Percentiles rank a stretch among this genome's conserved stretches.
Evolutionary conservation across 208 protist species (phyloP).

Genomic region (Leishmania martiniquensis): DNA sequence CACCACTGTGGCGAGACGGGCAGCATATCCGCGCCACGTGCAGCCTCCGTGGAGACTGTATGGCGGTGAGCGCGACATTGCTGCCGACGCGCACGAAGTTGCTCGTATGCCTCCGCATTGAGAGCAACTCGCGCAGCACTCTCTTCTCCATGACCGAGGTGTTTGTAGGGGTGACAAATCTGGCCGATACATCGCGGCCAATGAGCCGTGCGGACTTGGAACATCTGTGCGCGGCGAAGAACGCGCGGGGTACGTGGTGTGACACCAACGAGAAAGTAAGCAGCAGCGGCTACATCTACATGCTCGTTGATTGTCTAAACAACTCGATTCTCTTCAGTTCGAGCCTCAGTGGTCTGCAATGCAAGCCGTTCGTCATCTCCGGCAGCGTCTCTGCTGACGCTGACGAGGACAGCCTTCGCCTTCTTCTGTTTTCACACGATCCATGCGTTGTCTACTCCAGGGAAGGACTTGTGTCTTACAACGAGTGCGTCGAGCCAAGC

Average conservation of each 20-base stretch:
- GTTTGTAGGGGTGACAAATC: conserved; percentile 81
- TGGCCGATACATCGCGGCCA: conserved; percentile 39
- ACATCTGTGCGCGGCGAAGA: conserved; percentile 54
- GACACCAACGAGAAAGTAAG: conserved; percentile 61
- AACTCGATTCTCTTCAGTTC: conserved; percentile 69
- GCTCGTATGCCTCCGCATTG: conserved; percentile 52
- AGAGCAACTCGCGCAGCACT: conserved; percentile 25
- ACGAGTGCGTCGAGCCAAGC: conserved; percentile 48
- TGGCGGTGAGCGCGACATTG: conserved; percentile 68
- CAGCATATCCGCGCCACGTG: conserved; percentile 36
- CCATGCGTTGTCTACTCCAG: conserved; percentile 47
- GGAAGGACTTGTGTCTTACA: conserved; percentile 62
- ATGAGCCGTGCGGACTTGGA: conserved; percentile 68
- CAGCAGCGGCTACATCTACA: conserved; percentile 43
- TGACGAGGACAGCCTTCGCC: conserved; percentile 57
- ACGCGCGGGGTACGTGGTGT: conserved; percentile 85
- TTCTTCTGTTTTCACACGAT: conserved; percentile 75
- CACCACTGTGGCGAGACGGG: conserved; percentile 64
- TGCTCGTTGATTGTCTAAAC: conserved; percentile 69
- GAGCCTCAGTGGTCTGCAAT: conserved; percentile 59
- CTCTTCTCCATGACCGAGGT: conserved; percentile 49
- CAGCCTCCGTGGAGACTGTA: conserved; percentile 47
- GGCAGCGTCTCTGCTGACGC: conserved; percentile 45
- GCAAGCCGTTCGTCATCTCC: conserved; percentile 69
- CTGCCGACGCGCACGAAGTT: conserved; percentile 67